Conservation (phyloP, 257 asterid genomes). For the Sherardia arvensis region DNA sequence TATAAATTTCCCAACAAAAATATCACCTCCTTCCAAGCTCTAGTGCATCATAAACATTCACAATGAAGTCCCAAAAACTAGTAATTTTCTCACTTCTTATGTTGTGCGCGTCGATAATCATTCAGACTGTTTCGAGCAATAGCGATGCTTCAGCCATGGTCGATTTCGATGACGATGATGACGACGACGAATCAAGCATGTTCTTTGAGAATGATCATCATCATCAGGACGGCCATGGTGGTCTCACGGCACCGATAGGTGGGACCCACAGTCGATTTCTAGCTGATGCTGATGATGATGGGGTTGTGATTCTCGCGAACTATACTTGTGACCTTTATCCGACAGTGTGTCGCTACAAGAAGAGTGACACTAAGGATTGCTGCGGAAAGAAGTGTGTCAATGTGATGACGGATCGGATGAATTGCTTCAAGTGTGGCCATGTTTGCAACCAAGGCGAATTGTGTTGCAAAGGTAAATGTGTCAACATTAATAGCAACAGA, state of each 20-base stretch:
- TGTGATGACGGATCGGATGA: conserved; percentile 19
- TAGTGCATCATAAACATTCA: neutral
- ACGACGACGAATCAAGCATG: neutral
- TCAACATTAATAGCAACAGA: conserved; percentile 18
- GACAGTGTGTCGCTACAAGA: conserved; percentile 20
- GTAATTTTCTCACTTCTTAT: neutral
- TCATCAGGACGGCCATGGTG: neutral
- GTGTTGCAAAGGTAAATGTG: conserved; percentile 25
- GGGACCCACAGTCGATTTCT: conserved; percentile 5
- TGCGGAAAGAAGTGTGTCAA: conserved; percentile 31
- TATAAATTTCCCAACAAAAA: neutral
- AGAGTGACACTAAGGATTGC: conserved; percentile 27
- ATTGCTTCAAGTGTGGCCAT: conserved; percentile 25
- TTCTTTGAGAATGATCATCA: neutral
- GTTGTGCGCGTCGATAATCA: neutral
- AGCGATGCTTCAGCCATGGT: neutral
- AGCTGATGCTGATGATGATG: neutral
- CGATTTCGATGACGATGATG: neutral
- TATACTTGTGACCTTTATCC: conserved; percentile 26
- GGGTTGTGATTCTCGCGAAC: neutral
- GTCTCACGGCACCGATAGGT: too few relatives aligned
- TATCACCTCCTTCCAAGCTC: neutral
- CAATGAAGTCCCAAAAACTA: neutral
- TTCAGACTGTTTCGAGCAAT: neutral
- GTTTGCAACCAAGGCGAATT: conserved; percentile 21